Conservation (phyloP, 2,329 filamentous ascomycete genomes). For the Neofusicoccum cordaticola region DNA sequence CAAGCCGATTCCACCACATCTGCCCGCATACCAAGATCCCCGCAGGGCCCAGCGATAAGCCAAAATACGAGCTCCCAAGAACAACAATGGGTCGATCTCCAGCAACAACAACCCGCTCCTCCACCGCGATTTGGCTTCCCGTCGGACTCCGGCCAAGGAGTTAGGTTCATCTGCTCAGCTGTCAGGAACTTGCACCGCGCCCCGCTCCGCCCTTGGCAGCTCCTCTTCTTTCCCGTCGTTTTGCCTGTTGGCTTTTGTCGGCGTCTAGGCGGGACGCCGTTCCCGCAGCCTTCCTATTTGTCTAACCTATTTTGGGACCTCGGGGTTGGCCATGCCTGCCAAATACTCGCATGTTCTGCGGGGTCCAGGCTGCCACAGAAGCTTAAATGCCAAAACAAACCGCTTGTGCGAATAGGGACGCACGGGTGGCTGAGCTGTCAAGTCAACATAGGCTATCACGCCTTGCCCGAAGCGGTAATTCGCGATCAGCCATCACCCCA, state of each 20-base stretch:
- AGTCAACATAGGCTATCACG: background rate
- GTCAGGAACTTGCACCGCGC: background rate
- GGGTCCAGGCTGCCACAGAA: background rate
- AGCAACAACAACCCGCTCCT: background rate
- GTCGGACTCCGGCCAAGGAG: background rate
- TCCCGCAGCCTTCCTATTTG: background rate
- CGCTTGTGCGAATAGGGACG: background rate
- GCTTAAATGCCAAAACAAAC: background rate
- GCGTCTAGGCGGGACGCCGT: background rate
- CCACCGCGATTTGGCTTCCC: background rate
- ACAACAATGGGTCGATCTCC: background rate
- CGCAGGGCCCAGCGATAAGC: background rate
- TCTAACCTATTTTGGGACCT: background rate
- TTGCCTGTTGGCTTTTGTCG: background rate
- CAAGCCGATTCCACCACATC: background rate
- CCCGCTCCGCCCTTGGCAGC: background rate
- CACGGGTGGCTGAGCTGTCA: background rate
- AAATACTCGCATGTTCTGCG: background rate
- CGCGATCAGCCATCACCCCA: background rate
- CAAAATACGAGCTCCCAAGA: background rate
- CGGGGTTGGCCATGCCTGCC: background rate
- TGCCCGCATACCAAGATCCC: background rate
- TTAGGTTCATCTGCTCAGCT: background rate
- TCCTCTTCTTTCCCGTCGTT: background rate
- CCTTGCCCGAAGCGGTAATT: background rate